Conservation (phyloP, 768 basidiomycete genomes). For the Amylocystis lapponica region DNA sequence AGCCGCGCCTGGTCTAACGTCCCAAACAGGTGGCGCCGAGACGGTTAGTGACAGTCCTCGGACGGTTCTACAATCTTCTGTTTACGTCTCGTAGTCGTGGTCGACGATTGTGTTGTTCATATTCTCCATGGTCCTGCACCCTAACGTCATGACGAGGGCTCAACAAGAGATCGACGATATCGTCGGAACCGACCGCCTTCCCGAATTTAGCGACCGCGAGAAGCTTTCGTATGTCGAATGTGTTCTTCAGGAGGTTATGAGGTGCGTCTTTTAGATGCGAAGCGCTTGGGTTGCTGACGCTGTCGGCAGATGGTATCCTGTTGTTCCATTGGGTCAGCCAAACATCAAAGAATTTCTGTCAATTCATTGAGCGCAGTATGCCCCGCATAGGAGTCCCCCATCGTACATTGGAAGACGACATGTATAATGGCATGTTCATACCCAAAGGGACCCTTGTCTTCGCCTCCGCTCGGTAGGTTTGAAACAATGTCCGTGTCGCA, state of each 20-base stretch:
- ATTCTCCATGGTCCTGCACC: slow-evolving; percentile 34
- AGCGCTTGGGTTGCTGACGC: no score
- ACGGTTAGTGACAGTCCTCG: background rate
- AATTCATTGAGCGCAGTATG: no score
- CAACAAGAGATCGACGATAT: slow-evolving; percentile 38
- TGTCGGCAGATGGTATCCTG: no score
- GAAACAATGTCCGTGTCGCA: no score
- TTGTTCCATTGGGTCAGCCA: no score
- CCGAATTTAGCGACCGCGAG: slow-evolving; percentile 25
- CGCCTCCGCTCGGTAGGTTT: slow-evolving; percentile 59
- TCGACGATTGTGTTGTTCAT: slow-evolving; percentile 29
- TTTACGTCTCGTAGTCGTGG: slow-evolving; percentile 22
- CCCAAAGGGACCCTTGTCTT: slow-evolving; percentile 63
- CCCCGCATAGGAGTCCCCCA: slow-evolving; percentile 46
- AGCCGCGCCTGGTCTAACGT: background rate
- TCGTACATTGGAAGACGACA: slow-evolving; percentile 57
- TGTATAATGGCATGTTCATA: slow-evolving; percentile 52
- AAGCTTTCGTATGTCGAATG: slow-evolving; percentile 32
- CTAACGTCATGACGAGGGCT: slow-evolving; percentile 29
- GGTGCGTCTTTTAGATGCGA: slow-evolving; percentile 29
- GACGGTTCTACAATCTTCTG: background rate
- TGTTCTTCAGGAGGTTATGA: slow-evolving; percentile 24
- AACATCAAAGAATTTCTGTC: no score
- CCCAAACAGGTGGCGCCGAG: background rate
- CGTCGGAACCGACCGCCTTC: slow-evolving; percentile 30